A percentile compares a stretch with the other conserved stretches of the same genome.
Evolutionary conservation across 192 early-diverging fungal genomes (phyloP).

Genomic region (Polychytrium aggregatum): DNA sequence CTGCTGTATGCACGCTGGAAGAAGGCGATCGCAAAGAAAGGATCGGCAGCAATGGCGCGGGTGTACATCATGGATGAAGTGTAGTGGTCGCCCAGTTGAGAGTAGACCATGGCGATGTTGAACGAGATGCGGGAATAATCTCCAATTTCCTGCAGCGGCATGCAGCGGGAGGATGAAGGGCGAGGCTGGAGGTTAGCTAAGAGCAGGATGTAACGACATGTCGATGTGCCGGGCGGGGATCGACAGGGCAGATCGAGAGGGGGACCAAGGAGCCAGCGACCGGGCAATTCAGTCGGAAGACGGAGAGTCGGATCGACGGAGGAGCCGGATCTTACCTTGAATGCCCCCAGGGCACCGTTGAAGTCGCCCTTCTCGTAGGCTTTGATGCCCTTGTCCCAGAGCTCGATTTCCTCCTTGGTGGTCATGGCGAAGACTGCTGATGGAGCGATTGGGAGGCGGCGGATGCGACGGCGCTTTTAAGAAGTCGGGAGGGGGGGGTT

Average conservation of each 20-base stretch:
- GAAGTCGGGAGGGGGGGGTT: background rate
- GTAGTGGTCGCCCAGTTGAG: conserved; percentile 60
- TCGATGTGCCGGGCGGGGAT: no score
- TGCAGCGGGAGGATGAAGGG: no score
- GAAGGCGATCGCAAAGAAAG: conserved; percentile 72
- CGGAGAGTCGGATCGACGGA: no score
- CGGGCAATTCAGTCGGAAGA: no score
- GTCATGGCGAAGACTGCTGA: conserved; percentile 9
- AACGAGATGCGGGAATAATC: conserved; percentile 85
- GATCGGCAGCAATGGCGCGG: conserved; percentile 56
- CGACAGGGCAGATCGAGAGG: no score
- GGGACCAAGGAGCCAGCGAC: no score
- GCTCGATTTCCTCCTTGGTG: conserved; percentile 20
- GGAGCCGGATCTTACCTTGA: conserved; percentile 15
- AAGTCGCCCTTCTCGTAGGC: conserved; percentile 16
- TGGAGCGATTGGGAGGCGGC: background rate
- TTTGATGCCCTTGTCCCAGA: conserved; percentile 18
- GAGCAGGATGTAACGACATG: no score
- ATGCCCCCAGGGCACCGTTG: conserved; percentile 9
- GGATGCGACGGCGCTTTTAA: no score
- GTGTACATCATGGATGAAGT: conserved; percentile 57
- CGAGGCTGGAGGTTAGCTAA: no score
- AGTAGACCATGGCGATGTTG: conserved; percentile 79
- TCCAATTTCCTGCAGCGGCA: conserved; percentile 50
- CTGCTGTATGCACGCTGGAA: conserved; percentile 73